Evolutionary conservation across 345 rosid species (phyloP).

Genomic region (Eucalyptus globulus): DNA sequence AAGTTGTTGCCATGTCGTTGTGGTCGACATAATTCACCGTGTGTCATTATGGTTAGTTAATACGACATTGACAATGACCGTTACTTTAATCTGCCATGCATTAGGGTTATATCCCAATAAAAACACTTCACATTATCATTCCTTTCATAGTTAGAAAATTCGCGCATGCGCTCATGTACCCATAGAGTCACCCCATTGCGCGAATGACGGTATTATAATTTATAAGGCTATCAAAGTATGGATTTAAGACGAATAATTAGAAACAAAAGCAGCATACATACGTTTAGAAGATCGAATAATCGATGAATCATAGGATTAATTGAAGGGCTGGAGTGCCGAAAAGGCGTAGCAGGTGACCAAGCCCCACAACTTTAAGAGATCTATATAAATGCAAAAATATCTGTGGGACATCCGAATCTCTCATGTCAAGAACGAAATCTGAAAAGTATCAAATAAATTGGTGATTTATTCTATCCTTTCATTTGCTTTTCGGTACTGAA

Average conservation of each 20-base stretch:
- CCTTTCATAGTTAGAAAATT: not conserved
- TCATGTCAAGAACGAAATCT: not conserved
- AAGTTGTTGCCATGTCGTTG: not conserved
- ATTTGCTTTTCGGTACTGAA: not conserved
- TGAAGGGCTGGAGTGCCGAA: not conserved
- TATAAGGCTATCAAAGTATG: not conserved
- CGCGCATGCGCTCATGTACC: rapidly evolving
- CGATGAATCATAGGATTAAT: not conserved
- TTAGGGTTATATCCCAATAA: not conserved
- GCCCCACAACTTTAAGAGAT: not conserved
- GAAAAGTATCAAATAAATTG: not conserved
- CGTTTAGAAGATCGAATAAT: not conserved
- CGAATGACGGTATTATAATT: not conserved
- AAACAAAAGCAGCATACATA: not conserved
- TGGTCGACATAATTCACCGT: not conserved
- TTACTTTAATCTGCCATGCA: not conserved
- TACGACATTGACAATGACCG: not conserved
- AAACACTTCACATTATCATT: not conserved
- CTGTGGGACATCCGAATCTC: not conserved
- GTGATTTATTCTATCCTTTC: not conserved
- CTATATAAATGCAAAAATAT: not conserved
- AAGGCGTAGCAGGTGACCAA: not conserved
- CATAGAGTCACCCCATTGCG: not conserved
- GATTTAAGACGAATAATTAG: not conserved
- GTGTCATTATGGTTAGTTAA: not conserved